These are phyloP conservation scores for Magnolia officinalis DNA, from an alignment of 164 flowering plant species.

Conservation along the genomic window DNA sequence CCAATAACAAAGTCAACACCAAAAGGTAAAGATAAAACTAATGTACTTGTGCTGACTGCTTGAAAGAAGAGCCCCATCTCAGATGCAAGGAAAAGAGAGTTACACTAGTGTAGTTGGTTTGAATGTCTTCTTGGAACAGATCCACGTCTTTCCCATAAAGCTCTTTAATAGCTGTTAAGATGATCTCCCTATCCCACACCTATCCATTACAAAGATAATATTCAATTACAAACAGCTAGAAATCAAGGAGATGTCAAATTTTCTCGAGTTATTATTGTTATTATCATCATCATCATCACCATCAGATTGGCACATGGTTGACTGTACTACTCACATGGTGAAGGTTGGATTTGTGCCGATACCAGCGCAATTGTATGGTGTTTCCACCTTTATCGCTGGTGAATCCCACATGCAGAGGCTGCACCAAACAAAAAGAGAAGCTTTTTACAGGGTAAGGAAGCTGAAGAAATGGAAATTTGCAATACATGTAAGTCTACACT, in stretches of 20 bases:
- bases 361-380: slow-evolving; percentile 76
- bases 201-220: slow-evolving; percentile 14
- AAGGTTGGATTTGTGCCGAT: slow-evolving; percentile 80
- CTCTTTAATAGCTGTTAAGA: slow-evolving; percentile 63
- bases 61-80: not conserved
- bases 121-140: slow-evolving; percentile 59
- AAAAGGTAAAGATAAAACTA: not conserved
- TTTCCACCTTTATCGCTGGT: slow-evolving; percentile 89
- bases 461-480: not conserved
- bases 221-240: not conserved
- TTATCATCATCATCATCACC: too few relatives aligned
- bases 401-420: slow-evolving; percentile 95
- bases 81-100: slow-evolving; percentile 2
- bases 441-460: not conserved
- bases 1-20: not conserved
- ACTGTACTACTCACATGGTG: slow-evolving; percentile 69
- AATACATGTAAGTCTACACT: not conserved
- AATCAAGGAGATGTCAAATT: not conserved
- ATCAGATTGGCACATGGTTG: too few relatives aligned
- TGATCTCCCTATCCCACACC: slow-evolving; percentile 98
- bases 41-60: too few relatives aligned
- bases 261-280: not conserved
- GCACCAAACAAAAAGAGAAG: slow-evolving; percentile 7
- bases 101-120: slow-evolving; percentile 69
- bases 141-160: slow-evolving; percentile 63